Conservation (phyloP, 805 yeast genomes). For the Cyberlindnera veronae region DNA sequence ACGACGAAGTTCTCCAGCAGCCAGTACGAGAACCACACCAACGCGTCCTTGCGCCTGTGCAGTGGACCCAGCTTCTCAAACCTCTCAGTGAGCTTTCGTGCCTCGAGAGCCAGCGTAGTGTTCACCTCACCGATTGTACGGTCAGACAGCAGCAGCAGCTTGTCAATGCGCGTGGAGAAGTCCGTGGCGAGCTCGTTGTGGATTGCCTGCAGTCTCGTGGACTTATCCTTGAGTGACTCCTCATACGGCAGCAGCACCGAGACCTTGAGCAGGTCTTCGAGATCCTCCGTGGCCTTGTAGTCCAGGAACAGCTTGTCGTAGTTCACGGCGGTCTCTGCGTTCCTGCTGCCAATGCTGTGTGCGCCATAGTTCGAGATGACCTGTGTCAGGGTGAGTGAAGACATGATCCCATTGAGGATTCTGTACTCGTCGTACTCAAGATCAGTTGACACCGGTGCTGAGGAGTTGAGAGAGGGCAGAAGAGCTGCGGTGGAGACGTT, state of each 20-base stretch:
- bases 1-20: conserved; percentile 52
- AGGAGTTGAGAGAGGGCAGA: neutral
- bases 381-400: conserved; percentile 6
- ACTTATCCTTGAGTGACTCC: conserved; percentile 16
- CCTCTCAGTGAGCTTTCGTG: conserved; percentile 50
- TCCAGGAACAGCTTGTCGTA: conserved; percentile 14
- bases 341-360: conserved; percentile 21
- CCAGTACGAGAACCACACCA: conserved; percentile 39
- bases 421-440: conserved; percentile 10
- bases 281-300: conserved; percentile 5
- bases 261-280: conserved; percentile 3
- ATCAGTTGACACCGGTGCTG: conserved; percentile 2
- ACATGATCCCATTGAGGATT: conserved; percentile 11
- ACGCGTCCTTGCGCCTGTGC: conserved; percentile 31
- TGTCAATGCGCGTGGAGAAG: conserved; percentile 52
- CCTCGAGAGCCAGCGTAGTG: conserved; percentile 62
- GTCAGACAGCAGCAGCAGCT: conserved; percentile 58
- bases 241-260: conserved; percentile 11
- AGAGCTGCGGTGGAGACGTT: neutral
- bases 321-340: conserved; percentile 9
- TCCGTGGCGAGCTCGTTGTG: conserved; percentile 23
- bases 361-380: conserved; percentile 16
- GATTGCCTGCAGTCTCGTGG: conserved; percentile 18
- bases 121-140: conserved; percentile 70
- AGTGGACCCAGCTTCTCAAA: conserved; percentile 38